phyloP scores from a whole-genome alignment of 1,284 basidiomycete genomes.

The Mixia osmundae region DNA sequence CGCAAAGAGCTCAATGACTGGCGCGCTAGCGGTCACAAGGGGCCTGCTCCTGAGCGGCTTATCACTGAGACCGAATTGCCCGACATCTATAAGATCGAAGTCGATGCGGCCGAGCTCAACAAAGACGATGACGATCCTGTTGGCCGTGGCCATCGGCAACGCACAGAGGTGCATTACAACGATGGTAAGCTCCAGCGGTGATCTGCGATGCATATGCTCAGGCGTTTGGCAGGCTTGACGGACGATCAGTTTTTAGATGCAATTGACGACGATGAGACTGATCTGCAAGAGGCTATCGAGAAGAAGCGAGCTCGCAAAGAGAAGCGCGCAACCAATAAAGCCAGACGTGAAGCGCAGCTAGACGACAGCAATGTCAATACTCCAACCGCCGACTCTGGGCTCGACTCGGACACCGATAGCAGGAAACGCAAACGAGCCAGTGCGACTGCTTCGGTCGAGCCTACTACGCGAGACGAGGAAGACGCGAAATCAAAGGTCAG shows the following conservation, averaged over 20 bases:
- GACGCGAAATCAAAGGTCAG: too few species aligned
- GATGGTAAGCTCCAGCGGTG: too few species aligned
- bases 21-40: constrained; percentile 50
- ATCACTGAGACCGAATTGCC: constrained; percentile 81
- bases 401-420: not conserved
- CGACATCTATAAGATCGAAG: constrained; percentile 65
- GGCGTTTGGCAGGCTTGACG: too few species aligned
- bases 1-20: constrained; percentile 44
- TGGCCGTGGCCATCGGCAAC: constrained; percentile 59
- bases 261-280: constrained; percentile 9
- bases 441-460: constrained; percentile 2
- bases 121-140: constrained; percentile 37
- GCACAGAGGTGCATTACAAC: constrained; percentile 72
- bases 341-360: not conserved
- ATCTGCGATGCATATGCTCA: too few species aligned
- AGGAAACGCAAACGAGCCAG: constrained; percentile 8
- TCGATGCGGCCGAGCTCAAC: constrained; percentile 30
- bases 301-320: constrained; percentile 3
- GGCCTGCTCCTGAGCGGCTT: constrained; percentile 50
- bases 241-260: constrained; percentile 50
- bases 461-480: constrained; percentile 5
- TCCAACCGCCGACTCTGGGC: not conserved
- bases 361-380: constrained; percentile 8
- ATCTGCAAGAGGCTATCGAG: constrained; percentile 3
- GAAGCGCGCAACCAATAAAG: constrained; percentile 4